Conservation (phyloP, 2,329 filamentous ascomycete species). For the Piedraia hortae region DNA sequence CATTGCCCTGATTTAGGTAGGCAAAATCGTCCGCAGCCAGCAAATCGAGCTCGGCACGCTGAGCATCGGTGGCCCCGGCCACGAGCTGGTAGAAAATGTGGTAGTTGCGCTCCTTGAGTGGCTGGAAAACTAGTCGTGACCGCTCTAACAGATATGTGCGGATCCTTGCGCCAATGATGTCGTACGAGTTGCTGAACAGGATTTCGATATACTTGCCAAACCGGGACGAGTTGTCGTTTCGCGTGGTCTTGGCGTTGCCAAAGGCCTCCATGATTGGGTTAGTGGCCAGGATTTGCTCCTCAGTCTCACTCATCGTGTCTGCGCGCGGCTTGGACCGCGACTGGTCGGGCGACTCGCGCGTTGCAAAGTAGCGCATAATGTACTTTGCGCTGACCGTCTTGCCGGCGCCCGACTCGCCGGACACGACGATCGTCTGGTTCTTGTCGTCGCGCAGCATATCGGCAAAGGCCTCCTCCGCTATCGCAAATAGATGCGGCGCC, state of each 20-base stretch:
- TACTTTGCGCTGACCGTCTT: constrained; percentile 99
- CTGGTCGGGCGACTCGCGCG: constrained; percentile 76
- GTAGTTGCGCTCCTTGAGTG: constrained; percentile 91
- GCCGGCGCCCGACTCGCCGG: constrained; percentile 90
- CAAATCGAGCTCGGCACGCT: constrained; percentile 54
- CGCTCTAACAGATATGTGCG: constrained; percentile 85
- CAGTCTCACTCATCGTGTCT: constrained; percentile 82
- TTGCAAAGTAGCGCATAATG: constrained; percentile 99
- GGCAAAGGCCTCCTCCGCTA: constrained; percentile 93
- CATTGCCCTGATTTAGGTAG: constrained; percentile 85
- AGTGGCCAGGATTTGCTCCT: constrained; percentile 91
- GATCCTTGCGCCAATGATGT: constrained; percentile 95
- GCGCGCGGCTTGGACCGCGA: constrained; percentile 45
- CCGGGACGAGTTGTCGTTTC: constrained; percentile 95
- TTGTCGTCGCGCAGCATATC: constrained; percentile 91
- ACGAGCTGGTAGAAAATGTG: constrained; percentile 97
- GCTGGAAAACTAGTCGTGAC: constrained; percentile 88
- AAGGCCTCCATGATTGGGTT: constrained; percentile 99
- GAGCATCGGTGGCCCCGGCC: constrained; percentile 62
- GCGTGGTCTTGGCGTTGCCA: constrained; percentile 96
- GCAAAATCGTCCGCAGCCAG: constrained; percentile 72
- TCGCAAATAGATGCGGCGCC: constrained; percentile 92
- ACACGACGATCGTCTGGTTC: constrained; percentile 98
- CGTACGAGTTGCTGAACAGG: constrained; percentile 85
- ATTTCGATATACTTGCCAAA: constrained; percentile 99